Evolutionary conservation across 2,329 filamentous ascomycete genomes (phyloP).

Genomic region (Hypoxylon sp.): DNA sequence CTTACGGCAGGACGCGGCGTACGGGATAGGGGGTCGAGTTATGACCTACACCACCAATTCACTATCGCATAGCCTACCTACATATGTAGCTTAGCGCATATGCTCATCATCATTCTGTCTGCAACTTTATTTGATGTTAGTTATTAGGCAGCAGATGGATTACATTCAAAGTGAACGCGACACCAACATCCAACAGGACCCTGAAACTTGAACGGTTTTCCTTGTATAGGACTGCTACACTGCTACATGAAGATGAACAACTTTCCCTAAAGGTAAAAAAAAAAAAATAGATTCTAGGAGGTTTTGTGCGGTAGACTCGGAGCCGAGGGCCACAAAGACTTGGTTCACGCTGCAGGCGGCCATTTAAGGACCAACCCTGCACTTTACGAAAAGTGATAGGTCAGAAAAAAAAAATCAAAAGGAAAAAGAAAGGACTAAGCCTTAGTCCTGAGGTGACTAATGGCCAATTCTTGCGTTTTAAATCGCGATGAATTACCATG

Average conservation of each 20-base stretch:
- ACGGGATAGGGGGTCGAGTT: slow-evolving; percentile 13
- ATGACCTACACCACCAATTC: slow-evolving; percentile 11
- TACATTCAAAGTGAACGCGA: neutral
- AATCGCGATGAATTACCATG: slow-evolving; percentile 21
- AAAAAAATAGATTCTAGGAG: slow-evolving; percentile 12
- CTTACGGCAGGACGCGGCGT: neutral
- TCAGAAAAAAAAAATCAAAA: slow-evolving; percentile 31
- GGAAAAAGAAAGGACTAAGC: slow-evolving; percentile 4
- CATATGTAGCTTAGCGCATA: neutral
- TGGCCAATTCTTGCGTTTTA: slow-evolving; percentile 7
- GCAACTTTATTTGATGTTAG: neutral
- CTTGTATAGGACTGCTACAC: neutral
- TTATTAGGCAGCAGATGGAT: neutral
- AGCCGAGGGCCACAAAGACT: slow-evolving; percentile 39
- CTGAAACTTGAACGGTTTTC: slow-evolving; percentile 4
- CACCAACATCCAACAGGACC: slow-evolving; percentile 2
- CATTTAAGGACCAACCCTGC: slow-evolving; percentile 43
- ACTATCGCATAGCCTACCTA: slow-evolving; percentile 9
- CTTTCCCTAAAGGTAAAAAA: slow-evolving; percentile 24
- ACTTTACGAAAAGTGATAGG: slow-evolving; percentile 38
- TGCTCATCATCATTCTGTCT: neutral
- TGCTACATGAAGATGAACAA: slow-evolving; percentile 23
- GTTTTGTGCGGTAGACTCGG: slow-evolving; percentile 36
- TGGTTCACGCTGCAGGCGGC: slow-evolving; percentile 44
- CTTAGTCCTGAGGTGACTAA: slow-evolving; percentile 17